Evolutionary conservation across 2,329 filamentous ascomycete species (phyloP).

Genomic region (Colletotrichum spaethianum): DNA sequence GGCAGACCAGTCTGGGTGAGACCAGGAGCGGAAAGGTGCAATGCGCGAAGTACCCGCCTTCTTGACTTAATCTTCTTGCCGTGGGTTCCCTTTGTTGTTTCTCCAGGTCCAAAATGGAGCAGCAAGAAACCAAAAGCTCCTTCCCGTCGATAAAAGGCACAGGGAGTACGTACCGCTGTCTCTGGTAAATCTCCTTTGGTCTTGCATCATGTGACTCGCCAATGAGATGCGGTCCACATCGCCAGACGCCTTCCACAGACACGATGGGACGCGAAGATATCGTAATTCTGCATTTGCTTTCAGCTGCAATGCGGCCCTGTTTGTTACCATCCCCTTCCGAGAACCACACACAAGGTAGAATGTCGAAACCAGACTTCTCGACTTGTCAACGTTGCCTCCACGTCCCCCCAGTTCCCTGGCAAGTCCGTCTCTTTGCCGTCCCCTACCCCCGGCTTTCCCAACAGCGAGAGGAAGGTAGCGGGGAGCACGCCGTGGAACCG

Average conservation of each 20-base stretch:
- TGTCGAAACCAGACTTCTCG: too few relatives aligned
- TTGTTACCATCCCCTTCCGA: background rate
- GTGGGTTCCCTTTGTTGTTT: background rate
- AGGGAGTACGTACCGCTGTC: background rate
- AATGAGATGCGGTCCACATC: background rate
- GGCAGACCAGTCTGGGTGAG: background rate
- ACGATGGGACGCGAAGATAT: background rate
- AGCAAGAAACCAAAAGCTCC: background rate
- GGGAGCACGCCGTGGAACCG: background rate
- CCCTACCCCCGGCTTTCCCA: background rate
- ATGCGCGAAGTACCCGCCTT: background rate
- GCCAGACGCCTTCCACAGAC: too few relatives aligned
- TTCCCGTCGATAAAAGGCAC: slow-evolving; percentile 4
- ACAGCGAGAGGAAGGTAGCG: background rate
- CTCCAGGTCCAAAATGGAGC: background rate
- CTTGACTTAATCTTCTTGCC: background rate
- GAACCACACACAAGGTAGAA: background rate
- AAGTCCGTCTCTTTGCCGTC: background rate
- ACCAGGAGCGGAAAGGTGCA: background rate
- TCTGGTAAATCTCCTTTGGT: background rate
- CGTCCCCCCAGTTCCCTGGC: too few relatives aligned
- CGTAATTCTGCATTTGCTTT: slow-evolving; percentile 5
- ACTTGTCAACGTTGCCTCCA: too few relatives aligned
- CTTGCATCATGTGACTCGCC: slow-evolving; percentile 23
- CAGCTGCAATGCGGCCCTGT: background rate